These are phyloP conservation scores for Polyplosphaeria fusca DNA, from an alignment of 495 filamentous ascomycete genomes.

Conservation along the genomic window DNA sequence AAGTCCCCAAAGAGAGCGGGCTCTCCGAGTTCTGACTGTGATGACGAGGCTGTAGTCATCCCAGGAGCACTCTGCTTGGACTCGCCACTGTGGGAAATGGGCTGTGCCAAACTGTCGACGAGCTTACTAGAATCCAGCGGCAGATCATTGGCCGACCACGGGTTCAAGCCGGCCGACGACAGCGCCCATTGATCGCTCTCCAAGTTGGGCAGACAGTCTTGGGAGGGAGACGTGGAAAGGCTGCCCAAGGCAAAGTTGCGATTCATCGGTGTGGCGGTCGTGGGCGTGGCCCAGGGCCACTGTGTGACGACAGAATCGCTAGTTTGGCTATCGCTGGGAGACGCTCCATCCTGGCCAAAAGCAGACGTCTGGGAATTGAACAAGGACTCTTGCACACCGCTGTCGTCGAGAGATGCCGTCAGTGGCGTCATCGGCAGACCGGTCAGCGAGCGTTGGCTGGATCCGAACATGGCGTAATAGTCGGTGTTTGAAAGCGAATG, in stretches of 20 bases:
- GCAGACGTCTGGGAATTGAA: constrained; percentile 17
- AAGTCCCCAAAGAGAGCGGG: constrained; percentile 17
- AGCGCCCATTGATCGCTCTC: constrained; percentile 31
- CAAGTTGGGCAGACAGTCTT: constrained; percentile 27
- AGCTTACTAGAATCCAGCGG: constrained; percentile 32
- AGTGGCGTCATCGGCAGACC: constrained; percentile 32
- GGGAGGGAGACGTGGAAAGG: constrained; percentile 34
- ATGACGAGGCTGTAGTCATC: constrained; percentile 39
- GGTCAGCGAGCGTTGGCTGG: constrained; percentile 32
- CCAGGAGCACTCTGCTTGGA: constrained; percentile 35
- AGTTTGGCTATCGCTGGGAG: constrained; percentile 24
- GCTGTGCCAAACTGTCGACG: constrained; percentile 20
- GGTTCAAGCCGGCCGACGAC: constrained; percentile 30
- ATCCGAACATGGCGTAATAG: constrained; percentile 23
- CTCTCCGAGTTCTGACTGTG: constrained; percentile 42
- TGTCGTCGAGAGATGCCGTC: constrained; percentile 18
- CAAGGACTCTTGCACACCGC: constrained; percentile 18
- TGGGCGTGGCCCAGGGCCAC: constrained; percentile 30
- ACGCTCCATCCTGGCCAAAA: constrained; percentile 21
- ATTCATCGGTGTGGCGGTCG: constrained; percentile 3
- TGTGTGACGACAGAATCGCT: constrained; percentile 15
- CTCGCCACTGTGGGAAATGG: constrained; percentile 36
- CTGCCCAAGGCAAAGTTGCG: constrained; percentile 21
- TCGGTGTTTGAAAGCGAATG: constrained; percentile 30
- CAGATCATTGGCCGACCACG: constrained; percentile 33